Evolutionary conservation across 2,329 filamentous ascomycete genomes (phyloP), one percentile per base, ranked within the genome.

Genomic region (Exophiala spinifera): DNA sequence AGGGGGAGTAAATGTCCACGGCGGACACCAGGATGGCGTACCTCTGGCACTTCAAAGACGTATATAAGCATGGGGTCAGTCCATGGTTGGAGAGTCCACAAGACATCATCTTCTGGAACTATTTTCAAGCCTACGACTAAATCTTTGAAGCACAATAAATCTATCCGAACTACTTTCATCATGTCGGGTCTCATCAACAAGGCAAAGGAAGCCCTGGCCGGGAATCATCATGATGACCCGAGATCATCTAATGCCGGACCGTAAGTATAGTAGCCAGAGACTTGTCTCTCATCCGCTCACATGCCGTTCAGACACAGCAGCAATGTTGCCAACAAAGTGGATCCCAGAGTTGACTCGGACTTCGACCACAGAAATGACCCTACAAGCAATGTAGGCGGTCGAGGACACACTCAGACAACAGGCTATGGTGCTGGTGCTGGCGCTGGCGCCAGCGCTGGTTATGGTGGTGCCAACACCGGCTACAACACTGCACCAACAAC

Each of bases 101-200:
- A 31, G 8, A 7, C 10, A 31, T 31, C 25, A 31, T 31, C 10
- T 31, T 10, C 23, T 31, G 25, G 8, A 31, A 8, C 25, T 31
- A 31, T 31, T 31, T 31, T 31, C 34, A 37, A 37, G 34, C 13
- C 17, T 19, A 37, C 34, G 8, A 7, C 25, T 31, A 31, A 11
- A 31, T 11, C 25, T 11, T 31, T 5, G 6, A 31, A 31, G 25
- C n/a, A 31, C 2, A 31, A 11, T 2, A 31, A 31, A 31, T 3
- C 25, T 10, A 36, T 48, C 8, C 19, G 20, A 42, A 45, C 14
- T n/a, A 46, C 15, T 39, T 15, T 51, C 70, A 70, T 52, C 56
- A 79, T 79, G 76, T 74, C 74, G 36, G 65, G 65, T 47, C 64
- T 76, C 50, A 63, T 76, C 51, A 69, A 78, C 65, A 79, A 78